phyloP scores from a whole-genome alignment of 163 green algal genomes.

The Volvox carteri region DNA sequence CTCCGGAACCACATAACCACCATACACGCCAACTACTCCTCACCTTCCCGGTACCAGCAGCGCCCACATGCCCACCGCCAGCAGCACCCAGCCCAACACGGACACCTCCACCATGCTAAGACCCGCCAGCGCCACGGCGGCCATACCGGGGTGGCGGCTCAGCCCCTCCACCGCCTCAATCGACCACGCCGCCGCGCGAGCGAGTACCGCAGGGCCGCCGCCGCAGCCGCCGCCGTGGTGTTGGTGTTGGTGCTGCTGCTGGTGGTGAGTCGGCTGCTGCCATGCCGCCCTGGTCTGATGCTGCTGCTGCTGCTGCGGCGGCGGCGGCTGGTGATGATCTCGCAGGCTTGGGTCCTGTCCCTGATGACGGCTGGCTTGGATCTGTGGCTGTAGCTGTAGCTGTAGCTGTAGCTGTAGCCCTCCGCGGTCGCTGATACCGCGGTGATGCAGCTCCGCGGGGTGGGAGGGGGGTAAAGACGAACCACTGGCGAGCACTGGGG shows the following conservation, averaged over 20 bases:
- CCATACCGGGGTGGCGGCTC: constrained; percentile 21
- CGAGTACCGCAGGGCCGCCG: background rate
- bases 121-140: constrained; percentile 52
- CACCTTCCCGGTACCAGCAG: constrained; percentile 65
- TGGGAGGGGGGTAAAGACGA: too few species aligned
- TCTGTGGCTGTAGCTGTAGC: too few species aligned
- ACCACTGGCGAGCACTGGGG: too few species aligned
- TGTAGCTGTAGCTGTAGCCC: too few species aligned
- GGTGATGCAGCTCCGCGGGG: too few species aligned
- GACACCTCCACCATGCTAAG: constrained; percentile 64
- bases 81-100: constrained; percentile 53
- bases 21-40: too few species aligned
- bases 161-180: constrained; percentile 9
- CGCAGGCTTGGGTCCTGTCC: background rate
- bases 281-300: background rate
- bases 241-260: background rate
- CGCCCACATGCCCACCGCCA: constrained; percentile 64
- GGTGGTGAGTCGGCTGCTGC: background rate
- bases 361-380: too few species aligned
- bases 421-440: too few species aligned
- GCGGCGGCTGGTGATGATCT: background rate
- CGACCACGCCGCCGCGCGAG: background rate
- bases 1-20: too few species aligned
- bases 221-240: background rate
- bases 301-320: background rate